A percentile compares a stretch with the other conserved stretches of the same genome.
These are phyloP conservation scores for Ceraceosorus guamensis DNA, from an alignment of 1,284 basidiomycete genomes.

Conservation along the genomic window DNA sequence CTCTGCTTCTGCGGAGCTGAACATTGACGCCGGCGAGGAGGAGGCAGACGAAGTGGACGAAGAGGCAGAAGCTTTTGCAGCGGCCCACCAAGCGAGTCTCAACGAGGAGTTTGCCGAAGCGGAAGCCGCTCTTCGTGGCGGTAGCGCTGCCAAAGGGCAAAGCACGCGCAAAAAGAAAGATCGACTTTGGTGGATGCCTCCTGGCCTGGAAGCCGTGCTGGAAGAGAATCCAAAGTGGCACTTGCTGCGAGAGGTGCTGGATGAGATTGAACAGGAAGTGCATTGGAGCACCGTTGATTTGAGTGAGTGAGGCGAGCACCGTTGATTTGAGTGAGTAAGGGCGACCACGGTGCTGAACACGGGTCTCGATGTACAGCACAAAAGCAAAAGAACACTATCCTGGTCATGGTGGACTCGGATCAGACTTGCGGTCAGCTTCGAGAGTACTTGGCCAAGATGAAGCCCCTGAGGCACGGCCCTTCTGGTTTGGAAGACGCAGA, in stretches of 20 bases:
- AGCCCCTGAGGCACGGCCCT: slow-evolving; percentile 9
- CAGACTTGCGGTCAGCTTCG: slow-evolving; percentile 35
- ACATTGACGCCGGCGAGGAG: slow-evolving; percentile 1
- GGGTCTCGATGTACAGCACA: slow-evolving; percentile 1
- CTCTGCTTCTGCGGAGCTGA: not conserved
- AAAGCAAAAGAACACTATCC: slow-evolving; percentile 30
- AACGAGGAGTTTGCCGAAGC: slow-evolving; percentile 25
- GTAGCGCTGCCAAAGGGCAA: not conserved
- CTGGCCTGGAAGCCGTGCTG: slow-evolving; percentile 73
- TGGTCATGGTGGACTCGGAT: slow-evolving; percentile 42
- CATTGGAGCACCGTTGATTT: slow-evolving; percentile 50
- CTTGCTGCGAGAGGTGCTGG: slow-evolving; percentile 71
- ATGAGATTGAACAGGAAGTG: slow-evolving; percentile 87
- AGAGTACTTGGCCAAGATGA: slow-evolving; percentile 30
- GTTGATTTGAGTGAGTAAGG: not conserved
- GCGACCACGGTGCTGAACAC: not conserved
- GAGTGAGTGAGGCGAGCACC: slow-evolving; percentile 7
- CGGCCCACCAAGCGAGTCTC: not conserved
- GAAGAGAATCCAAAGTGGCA: slow-evolving; percentile 96
- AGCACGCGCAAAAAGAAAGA: not conserved
- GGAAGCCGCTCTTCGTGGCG: slow-evolving; percentile 14
- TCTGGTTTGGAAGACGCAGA: slow-evolving; percentile 9
- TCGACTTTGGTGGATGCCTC: slow-evolving; percentile 59
- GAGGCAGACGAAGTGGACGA: not conserved
- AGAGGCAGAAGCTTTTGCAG: not conserved